Conservation (phyloP, 1,284 basidiomycete genomes). For the Ganoderma multipileum region DNA sequence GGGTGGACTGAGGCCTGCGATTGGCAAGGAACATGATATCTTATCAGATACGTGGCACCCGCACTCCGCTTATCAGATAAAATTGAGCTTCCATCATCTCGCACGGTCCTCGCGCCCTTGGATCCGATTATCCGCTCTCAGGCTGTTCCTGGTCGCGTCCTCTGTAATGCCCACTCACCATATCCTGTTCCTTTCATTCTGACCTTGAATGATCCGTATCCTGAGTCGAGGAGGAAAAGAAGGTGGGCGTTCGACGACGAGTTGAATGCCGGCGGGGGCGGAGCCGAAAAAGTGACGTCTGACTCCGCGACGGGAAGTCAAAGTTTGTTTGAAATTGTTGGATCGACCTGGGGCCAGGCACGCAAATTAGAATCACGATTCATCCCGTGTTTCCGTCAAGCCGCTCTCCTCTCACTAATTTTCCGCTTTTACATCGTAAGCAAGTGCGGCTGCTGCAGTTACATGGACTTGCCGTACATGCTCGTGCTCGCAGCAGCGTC, state of each 20-base stretch:
- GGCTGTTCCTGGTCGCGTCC: neutral
- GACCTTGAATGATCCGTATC: neutral
- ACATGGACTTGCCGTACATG: no score
- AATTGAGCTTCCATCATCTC: constrained; percentile 5
- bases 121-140: neutral
- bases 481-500: no score
- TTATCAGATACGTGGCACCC: constrained; percentile 12
- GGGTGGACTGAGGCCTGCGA: neutral
- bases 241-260: neutral
- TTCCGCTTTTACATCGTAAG: no score
- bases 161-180: neutral
- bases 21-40: constrained; percentile 1
- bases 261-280: neutral
- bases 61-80: constrained; percentile 16
- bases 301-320: neutral
- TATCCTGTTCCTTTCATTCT: neutral
- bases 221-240: neutral
- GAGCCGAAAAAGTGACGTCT: neutral
- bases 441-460: no score
- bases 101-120: neutral
- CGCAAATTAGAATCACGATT: neutral
- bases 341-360: neutral
- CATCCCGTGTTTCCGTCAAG: neutral
- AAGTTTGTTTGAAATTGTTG: neutral
- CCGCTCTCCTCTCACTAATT: no score